Evolutionary conservation across 352 stramenopile species (phyloP), one percentile per base, ranked within the genome.

Genomic region (Lagenidium sp.): DNA sequence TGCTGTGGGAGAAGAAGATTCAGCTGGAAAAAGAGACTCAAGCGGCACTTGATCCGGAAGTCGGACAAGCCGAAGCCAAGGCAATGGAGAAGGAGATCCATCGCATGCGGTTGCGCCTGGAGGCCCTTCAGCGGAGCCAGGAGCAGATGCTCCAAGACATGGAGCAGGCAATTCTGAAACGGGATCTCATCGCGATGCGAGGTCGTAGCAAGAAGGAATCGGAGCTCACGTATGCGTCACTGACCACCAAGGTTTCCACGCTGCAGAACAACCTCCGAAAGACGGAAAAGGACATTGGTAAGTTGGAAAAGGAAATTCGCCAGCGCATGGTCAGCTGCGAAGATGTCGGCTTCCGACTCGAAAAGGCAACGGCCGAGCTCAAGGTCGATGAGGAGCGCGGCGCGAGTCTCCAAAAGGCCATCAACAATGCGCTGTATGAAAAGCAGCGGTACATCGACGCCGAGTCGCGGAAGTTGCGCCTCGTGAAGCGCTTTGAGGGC

Each of bases 1-100:
- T 96, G 72, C 60, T 97, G 4, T 97, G 89, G 93, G 91, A 97
- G 57, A 97, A 97, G 67, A 98, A 98, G 60, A 97, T 97, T 52
- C 79, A 97, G 58, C 59, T 98, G 1, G 94, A 98, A 56, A 96
- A 97, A 45, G 92, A 98, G 60, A 98, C 94, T 0, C 87, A 98
- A 55, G 85, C 80, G 16, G 86, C 90, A 8, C 59, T 98, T 12
- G 88, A 98, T 53, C 93, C 90, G 6, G 85, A 90, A 31, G 85
- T 96, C 30, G 91, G 92, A 22, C 83, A 95, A 38, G 73, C 76
- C 2, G 92, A 98, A 54, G 85, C 86, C 13, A 75, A 80, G 24
- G 80, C 65, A 31, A 98, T 98, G 91, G 85, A 97, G 57, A 94
- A 94, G 42, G 93, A 98, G 64, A 98, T 98, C 36, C 86, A 98